Base-by-base conservation (phyloP, 148 eudicot species). In the Selenicereus undatus region DNA sequence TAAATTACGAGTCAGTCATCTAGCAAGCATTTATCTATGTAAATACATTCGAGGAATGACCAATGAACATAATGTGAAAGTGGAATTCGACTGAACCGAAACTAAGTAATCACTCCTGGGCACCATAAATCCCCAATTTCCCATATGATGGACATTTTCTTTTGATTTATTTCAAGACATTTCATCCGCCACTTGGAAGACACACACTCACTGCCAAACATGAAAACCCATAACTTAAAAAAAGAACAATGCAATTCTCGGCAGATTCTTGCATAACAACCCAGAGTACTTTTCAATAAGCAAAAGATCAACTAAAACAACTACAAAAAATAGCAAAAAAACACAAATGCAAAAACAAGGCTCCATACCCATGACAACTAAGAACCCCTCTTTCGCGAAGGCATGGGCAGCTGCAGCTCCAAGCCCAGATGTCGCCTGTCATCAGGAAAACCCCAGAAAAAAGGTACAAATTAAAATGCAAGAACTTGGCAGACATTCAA, bases 351-450 rank as follows among this genome's bases (percentile, higher is more conserved):
- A 10, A 35, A 3, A 35, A 30, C 20, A 72, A 54, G 2, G 43
- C 43, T 16, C 27, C 42, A 35, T 87, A 95, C 99, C 93, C 66
- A 95, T 83, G 76, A 95, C 88, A 79, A 95, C 93, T 45, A 75
- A 88, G 87, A 89, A 93, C 42, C 95, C 97, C 79, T 92, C 90
- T 85, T 84, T 86, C 16, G 98, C 86, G 58, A 96, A 90, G 76
- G 89, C 90, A 83, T 84, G 83, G 32, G 95, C 93, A 64, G 93
- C 89, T 58, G 97, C 98, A 65, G 95, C 97, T 75, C 99, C 99
- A 74, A 96, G 87, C 71, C 98, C 98, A 70, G 99, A 96, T 22
- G 97, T 89, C 17, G 97, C 98, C 97, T 93, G 82, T 81, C 83
- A 76, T 81, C 75, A 78, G 73, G 66, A 77, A 26, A 21, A 30